Base-by-base conservation (phyloP, 2,329 filamentous ascomycete genomes). In the Hirsutella thompsonii region DNA sequence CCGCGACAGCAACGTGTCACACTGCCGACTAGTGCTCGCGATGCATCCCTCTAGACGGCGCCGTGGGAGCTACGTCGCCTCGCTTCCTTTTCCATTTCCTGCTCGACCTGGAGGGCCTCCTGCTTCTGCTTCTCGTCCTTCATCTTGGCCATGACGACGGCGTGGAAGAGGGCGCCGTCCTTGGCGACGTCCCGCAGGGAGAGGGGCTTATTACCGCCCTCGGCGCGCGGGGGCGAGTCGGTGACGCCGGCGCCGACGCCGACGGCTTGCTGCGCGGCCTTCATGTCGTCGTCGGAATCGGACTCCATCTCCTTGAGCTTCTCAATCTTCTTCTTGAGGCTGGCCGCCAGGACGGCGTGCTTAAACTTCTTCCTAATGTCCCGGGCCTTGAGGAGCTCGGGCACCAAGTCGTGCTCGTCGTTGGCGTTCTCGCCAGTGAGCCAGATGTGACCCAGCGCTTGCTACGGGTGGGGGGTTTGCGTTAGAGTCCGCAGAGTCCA, bases 291-390 rank as follows among this genome's bases (percentile, higher is more conserved):
- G 44, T 92, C 79, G 5, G 70, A 68, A 49, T 83, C 87, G 49
- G 94, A 88, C 55, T 94, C 89, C 60, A 92, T 83, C 69, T 93
- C 82, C 67, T 88, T 94, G 67, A 98, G 81, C 26, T 84, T 76
- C 60, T 94, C 87, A 66, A 98, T 96, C 48, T 90, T 85, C 66
- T 95, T 95, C 49, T 87, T 80, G 41, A 98, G 78, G 67, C 94
- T 95, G 70, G 96, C 84, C 55, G 94, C 81, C 64, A 96, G 87
- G 66, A 98, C 93, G 54, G 89, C 90, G 48, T 90, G 83, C 62
- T 83, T 83, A 52, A 98, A 82, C 47, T 88, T 87, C 43, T 87
- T 86, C 63, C 88, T 88, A 47, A 89, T 83, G 63, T 93, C 87
- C 69, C 92, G 94, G 40, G 88, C 83, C 64, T 84, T 85, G 52